Conservation (phyloP, 495 filamentous ascomycete species). For the Xylaria acuta region DNA sequence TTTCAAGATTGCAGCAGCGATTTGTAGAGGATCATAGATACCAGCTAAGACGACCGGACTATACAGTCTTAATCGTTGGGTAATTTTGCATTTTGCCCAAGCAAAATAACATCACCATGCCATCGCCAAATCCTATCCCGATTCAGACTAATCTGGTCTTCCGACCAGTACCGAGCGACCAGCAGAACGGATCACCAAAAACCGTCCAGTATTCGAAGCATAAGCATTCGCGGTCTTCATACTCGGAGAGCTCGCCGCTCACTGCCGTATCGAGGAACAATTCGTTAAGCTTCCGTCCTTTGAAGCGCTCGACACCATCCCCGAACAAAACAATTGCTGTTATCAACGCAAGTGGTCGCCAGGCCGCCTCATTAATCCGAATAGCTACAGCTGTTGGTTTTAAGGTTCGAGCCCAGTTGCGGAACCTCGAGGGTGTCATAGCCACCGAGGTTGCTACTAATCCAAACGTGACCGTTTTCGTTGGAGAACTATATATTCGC, state of each 20-base stretch:
- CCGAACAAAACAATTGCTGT: conserved; percentile 82
- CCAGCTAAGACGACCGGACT: not conserved
- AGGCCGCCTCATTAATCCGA: conserved; percentile 91
- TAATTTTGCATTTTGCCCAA: not conserved
- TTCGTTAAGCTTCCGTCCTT: conserved; percentile 55
- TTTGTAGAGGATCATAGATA: not conserved
- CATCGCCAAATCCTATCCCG: conserved; percentile 43
- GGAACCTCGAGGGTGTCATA: conserved; percentile 80
- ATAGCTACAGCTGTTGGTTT: conserved; percentile 92
- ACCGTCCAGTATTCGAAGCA: conserved; percentile 46
- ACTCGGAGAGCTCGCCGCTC: conserved; percentile 57
- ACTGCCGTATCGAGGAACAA: conserved; percentile 53
- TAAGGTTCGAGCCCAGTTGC: conserved; percentile 85
- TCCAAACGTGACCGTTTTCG: conserved; percentile 82
- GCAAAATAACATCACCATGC: conserved; percentile 26
- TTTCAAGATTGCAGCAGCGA: not conserved
- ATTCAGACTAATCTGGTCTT: conserved; percentile 51
- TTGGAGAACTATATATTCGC: conserved; percentile 76
- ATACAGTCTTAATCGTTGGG: not conserved
- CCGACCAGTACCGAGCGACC: conserved; percentile 48
- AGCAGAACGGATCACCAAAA: conserved; percentile 40
- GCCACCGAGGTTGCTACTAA: conserved; percentile 80
- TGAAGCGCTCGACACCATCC: conserved; percentile 59
- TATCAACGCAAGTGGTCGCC: conserved; percentile 90
- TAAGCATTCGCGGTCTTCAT: conserved; percentile 60